phyloP scores from a whole-genome alignment of 345 rosid genomes.

The Eucalyptus cloeziana region DNA sequence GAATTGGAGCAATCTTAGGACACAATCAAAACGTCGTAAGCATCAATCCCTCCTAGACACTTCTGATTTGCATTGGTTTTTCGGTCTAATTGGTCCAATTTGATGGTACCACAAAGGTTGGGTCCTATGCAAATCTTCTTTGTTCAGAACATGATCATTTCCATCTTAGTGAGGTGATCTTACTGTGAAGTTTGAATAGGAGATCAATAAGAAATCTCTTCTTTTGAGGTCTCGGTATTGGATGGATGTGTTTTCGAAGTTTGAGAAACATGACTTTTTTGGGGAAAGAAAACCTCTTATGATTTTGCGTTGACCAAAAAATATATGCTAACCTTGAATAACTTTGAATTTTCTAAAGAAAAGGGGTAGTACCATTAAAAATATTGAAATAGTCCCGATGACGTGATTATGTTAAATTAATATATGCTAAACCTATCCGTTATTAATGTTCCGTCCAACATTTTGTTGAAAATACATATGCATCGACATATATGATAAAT shows the following conservation, averaged over 20 bases:
- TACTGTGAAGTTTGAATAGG: neutral
- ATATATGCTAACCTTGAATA: neutral
- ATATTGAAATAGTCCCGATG: neutral
- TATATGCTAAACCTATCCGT: neutral
- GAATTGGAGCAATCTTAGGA: neutral
- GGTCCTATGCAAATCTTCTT: neutral
- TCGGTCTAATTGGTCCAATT: neutral
- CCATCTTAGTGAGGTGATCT: neutral
- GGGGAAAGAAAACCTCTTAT: neutral
- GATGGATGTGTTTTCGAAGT: neutral
- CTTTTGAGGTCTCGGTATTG: neutral
- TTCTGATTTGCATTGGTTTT: neutral
- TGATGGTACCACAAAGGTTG: neutral
- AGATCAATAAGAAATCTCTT: neutral
- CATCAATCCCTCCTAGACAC: neutral
- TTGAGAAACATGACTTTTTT: neutral
- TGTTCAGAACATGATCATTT: neutral
- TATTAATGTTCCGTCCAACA: too few species aligned
- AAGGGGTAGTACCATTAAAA: neutral
- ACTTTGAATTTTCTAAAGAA: neutral
- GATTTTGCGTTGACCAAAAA: neutral
- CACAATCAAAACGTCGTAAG: neutral
- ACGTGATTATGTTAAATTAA: neutral
- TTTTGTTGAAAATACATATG: too few species aligned
- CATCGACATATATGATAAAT: neutral